Evolutionary conservation across 2,329 filamentous ascomycete genomes (phyloP).

Genomic region (Cercospora zeina): DNA sequence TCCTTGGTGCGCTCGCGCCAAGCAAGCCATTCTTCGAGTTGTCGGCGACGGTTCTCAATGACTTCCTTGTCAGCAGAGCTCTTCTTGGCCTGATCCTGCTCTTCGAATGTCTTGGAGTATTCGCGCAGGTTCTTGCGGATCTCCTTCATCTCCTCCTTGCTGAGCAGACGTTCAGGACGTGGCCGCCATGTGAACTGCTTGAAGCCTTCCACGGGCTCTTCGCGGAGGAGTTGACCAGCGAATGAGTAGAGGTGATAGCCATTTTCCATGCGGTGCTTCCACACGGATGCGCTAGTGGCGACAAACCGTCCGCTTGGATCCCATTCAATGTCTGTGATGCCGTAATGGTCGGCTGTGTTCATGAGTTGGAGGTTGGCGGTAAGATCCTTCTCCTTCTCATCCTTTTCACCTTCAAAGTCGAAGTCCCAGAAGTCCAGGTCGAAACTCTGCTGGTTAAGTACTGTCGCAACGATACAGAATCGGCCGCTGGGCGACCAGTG

Average conservation of each 20-base stretch:
- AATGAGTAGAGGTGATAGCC: constrained; percentile 99
- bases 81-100: constrained; percentile 89
- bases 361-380: constrained; percentile 93
- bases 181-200: constrained; percentile 97
- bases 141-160: constrained; percentile 95
- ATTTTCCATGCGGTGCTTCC: constrained; percentile 99
- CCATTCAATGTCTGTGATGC: constrained; percentile 97
- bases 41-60: constrained; percentile 77
- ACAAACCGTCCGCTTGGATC: constrained; percentile 95
- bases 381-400: constrained; percentile 84
- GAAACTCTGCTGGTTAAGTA: constrained; percentile 87
- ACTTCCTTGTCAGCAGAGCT: constrained; percentile 93
- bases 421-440: constrained; percentile 98
- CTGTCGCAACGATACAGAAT: constrained; percentile 91
- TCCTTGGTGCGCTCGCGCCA: constrained; percentile 76
- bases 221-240: constrained; percentile 81
- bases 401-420: constrained; percentile 95
- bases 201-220: constrained; percentile 93
- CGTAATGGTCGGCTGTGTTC: constrained; percentile 93
- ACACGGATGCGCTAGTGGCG: constrained; percentile 86
- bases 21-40: constrained; percentile 83
- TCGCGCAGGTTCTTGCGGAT: constrained; percentile 98
- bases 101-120: constrained; percentile 92
- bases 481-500: constrained; percentile 97
- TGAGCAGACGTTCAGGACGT: constrained; percentile 83